Evolutionary conservation across 345 rosid species (phyloP), one percentile per base, ranked within the genome.

Genomic region (Hypericum androsaemum): DNA sequence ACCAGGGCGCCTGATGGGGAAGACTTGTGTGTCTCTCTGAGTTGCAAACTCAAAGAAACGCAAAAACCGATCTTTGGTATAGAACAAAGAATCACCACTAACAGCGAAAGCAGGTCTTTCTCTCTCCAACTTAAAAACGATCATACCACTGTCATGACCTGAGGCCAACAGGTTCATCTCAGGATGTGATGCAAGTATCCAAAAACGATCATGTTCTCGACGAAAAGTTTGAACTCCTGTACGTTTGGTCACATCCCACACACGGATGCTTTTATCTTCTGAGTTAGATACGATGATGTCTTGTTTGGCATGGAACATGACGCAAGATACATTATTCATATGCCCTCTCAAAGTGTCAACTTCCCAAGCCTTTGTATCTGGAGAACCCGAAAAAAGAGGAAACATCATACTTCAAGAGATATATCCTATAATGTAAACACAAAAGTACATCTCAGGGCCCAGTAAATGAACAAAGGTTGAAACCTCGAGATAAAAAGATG

Each of bases 361-460:
- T 70, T 92, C 98, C 98, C 97, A 92, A 47, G 97, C 98, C 77
- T 92, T 88, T 28, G 98, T 92, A 50, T 92, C 98, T 92, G 94
- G 64, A 66, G 73, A 13, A 6, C 1, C 49, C 15, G 4, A 9
- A n/a, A 64, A 41, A 64, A 4, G 37, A 47, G 46, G 3, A 37
- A 7, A 37, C 2, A 42, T 41, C 43, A 61, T 6, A 57, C 12
- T 42, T 48, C 42, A 39, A 41, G 40, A 55, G 41, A 15, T 50
- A 47, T 22, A 14, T 43, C 6, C 8, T n/a, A 14, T 22, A 39
- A 38, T 37, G 12, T 49, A 12, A n/a, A 45, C 5, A 7, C 15
- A 5, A 12, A 14, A 39, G 40, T 41, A 8, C 36, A 28, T 6
- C n/a, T 8, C 6, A 16, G 81, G 7, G 12, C 15, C 2, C 12